phyloP scores from a whole-genome alignment of 1,284 basidiomycete genomes.

The Cutaneotrichosporon mucoides region DNA sequence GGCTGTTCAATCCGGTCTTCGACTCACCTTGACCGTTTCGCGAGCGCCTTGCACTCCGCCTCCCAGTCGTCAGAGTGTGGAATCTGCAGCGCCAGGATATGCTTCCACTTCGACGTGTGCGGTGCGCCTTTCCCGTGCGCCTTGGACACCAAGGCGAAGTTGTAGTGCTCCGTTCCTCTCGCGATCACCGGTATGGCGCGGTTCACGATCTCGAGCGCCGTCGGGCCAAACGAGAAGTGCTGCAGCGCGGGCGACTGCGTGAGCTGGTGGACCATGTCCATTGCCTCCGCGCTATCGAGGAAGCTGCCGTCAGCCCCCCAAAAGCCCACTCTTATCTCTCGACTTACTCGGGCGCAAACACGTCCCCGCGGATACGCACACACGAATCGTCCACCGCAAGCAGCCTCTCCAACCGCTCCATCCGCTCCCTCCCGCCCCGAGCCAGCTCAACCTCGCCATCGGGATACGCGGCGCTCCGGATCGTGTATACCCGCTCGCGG shows the following conservation, averaged over 20 bases:
- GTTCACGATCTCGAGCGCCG: constrained; percentile 38
- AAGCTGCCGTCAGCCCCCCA: constrained; percentile 29
- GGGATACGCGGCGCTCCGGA: neutral
- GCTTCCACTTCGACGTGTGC: constrained; percentile 31
- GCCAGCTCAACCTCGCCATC: constrained; percentile 26
- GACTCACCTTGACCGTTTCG: constrained; percentile 31
- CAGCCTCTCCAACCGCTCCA: constrained; percentile 33
- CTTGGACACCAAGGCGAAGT: constrained; percentile 22
- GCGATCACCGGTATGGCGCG: constrained; percentile 31
- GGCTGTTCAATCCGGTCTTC: no score
- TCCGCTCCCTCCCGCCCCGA: constrained; percentile 25
- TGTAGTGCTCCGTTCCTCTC: constrained; percentile 28
- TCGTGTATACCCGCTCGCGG: neutral
- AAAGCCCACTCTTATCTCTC: no score
- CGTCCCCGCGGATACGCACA: constrained; percentile 39
- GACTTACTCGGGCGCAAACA: constrained; percentile 44
- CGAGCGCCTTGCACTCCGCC: constrained; percentile 34
- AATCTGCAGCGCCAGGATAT: constrained; percentile 45
- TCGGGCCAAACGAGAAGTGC: constrained; percentile 43
- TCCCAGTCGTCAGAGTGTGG: constrained; percentile 32
- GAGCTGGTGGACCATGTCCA: constrained; percentile 38
- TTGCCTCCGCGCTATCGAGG: constrained; percentile 38
- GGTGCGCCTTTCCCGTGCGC: constrained; percentile 13
- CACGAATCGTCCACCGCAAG: constrained; percentile 32
- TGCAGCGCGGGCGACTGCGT: constrained; percentile 40